Evolutionary conservation across 345 rosid species (phyloP).

Genomic region (Populus pruinosa): DNA sequence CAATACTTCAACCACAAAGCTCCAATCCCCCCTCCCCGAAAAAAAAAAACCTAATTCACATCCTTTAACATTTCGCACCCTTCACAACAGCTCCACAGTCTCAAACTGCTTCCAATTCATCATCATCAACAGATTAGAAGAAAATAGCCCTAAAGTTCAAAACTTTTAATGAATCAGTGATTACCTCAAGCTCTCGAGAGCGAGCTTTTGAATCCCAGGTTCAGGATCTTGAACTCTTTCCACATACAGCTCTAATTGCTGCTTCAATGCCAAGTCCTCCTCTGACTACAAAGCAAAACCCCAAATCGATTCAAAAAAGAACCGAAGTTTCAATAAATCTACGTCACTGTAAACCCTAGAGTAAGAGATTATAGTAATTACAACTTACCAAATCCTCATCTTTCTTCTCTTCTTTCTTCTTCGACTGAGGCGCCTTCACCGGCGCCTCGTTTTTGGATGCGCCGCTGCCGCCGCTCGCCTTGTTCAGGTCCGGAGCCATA

Average conservation of each 20-base stretch:
- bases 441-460: constrained; percentile 51
- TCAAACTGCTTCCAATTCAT: no score
- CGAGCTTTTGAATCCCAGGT: constrained; percentile 79
- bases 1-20: no score
- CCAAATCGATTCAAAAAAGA: background rate
- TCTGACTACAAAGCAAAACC: constrained; percentile 56
- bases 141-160: background rate
- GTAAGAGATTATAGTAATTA: background rate
- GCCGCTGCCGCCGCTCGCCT: constrained; percentile 34
- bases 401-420: constrained; percentile 89
- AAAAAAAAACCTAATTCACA: no score
- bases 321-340: background rate
- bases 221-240: constrained; percentile 93
- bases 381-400: constrained; percentile 79
- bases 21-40: no score
- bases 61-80: background rate
- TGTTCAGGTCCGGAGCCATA: constrained; percentile 64
- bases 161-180: background rate
- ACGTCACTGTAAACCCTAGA: background rate
- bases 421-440: constrained; percentile 58
- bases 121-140: background rate
- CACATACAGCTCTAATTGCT: constrained; percentile 87
- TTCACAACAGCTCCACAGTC: background rate
- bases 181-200: constrained; percentile 96
- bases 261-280: constrained; percentile 88